These are phyloP conservation scores for Microbotryomycetes sp. DNA, from an alignment of 1,284 basidiomycete species.

Conservation along the genomic window DNA sequence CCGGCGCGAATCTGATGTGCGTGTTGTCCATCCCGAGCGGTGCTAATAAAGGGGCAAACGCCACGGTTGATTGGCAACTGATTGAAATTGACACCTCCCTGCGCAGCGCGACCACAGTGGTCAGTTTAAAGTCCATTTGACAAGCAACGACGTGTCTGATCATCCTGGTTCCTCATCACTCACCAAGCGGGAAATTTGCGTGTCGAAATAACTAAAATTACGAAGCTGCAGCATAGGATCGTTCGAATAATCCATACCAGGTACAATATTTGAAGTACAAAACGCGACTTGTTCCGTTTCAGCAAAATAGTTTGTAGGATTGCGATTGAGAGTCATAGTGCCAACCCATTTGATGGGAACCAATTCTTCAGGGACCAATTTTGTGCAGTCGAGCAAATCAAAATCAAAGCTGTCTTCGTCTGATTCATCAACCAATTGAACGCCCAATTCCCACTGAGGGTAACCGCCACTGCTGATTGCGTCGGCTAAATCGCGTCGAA, in stretches of 20 bases:
- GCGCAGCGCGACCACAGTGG: constrained; percentile 53
- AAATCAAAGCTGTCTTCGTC: constrained; percentile 69
- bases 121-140: too few species aligned
- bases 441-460: constrained; percentile 68
- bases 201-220: constrained; percentile 59
- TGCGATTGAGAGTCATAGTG: constrained; percentile 61
- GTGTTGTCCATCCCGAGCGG: constrained; percentile 58
- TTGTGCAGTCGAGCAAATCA: constrained; percentile 77
- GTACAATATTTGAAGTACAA: constrained; percentile 71
- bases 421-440: constrained; percentile 63
- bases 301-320: constrained; percentile 60
- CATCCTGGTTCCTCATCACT: not conserved
- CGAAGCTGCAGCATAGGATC: constrained; percentile 76
- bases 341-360: constrained; percentile 69
- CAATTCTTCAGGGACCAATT: constrained; percentile 67
- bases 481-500: constrained; percentile 26
- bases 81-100: constrained; percentile 54
- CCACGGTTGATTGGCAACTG: constrained; percentile 72
- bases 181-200: constrained; percentile 20
- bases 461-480: constrained; percentile 62
- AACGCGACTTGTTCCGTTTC: constrained; percentile 68
- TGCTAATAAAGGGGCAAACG: constrained; percentile 62
- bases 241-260: constrained; percentile 70
- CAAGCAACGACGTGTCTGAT: too few species aligned
- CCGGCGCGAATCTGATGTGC: constrained; percentile 58